Base-by-base conservation (phyloP, 352 stramenopile species). In the Phytophthora foliorum region DNA sequence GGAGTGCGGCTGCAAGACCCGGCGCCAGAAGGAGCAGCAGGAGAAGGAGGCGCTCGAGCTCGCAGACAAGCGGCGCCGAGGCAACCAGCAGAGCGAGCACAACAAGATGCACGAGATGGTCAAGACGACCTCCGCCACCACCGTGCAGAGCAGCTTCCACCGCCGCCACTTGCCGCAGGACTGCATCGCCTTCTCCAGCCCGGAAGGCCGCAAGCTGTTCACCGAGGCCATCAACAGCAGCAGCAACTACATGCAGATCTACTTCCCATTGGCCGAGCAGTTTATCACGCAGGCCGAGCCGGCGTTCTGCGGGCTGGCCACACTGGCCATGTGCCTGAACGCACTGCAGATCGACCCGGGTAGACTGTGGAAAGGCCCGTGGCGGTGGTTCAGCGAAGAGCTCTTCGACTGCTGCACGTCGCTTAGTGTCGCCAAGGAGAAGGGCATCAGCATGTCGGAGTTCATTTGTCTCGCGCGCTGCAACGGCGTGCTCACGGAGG, bases 221-320 rank as follows among this genome's bases (percentile, higher is more conserved):
- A 74, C 82, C 9, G 80, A 98, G 34, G 81, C 90, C 54, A 63
- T 86, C 24, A 84, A 68, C 48, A 69, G 60, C 63, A 57, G 21
- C 57, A 70, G 39, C 54, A 89, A 91, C 63, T 93, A 86, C 75
- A 94, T 94, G 87, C 81, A 92, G 50, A 93, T 91, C 46, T 99
- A 98, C 84, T 99, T 98, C 66, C 81, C 87, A 6, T 73, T 98
- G 57, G 90, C 89, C 0, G 90, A 97, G 65, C 84, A 97, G 71
- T 98, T 97, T 63, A 93, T 75, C 21, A 95, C 90, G 1, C 94
- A 98, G 62, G 88, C 93, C 19, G 97, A 98, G 73, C 95, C 97
- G 48, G 90, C 90, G 2, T 98, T 90, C 61, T 98, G 95, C 64
- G 91, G 78, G 0, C 76, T 98, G 11, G 89, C 92, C 2, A 93